Evolutionary conservation across 139 green algal genomes (phyloP), one percentile per base, ranked within the genome.

Genomic region (Nannochloris sp.): DNA sequence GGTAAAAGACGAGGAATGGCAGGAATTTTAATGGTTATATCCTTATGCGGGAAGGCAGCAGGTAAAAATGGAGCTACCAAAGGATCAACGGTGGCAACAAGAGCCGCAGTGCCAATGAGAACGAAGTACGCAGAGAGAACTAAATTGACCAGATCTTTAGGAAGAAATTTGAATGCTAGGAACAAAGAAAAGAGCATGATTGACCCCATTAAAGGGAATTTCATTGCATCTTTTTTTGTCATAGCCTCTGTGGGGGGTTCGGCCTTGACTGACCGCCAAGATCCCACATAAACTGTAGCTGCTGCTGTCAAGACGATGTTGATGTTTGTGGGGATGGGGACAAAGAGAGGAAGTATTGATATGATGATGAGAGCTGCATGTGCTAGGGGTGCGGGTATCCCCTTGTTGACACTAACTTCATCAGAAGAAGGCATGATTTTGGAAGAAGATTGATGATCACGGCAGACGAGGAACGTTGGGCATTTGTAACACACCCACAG

Each of bases 171-270:
- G 84, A 99, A 97, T 14, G 83, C 64, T 27, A 97, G 53, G 72
- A 99, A 99, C 13, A 99, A 81, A 2, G 77, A 76, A 47, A 99
- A 82, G 2, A 99, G 87, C n/a, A 98, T 85, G 33, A 82, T 83
- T 58, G 79, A 92, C 15, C 95, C 94, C 1, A 99, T 82, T 27
- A 98, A 44, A 6, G 94, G 95, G 58, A 98, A 99, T 24, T 83
- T 84, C 78, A 96, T 89, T 6, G 93, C 93, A 61, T 99, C 93
- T 74, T 83, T 82, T 34, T 89, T 87, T 10, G 78, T 89, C 90
- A 96, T 96, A 27, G 64, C 74, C 67, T 97, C 92, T 15, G 72
- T 67, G 0, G 80, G 81, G 2, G 79, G 68, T 6, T 61, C 61
- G 0, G 74, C 60, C 66, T 89, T 96, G 31, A 97, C 82, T 12